phyloP scores from a whole-genome alignment of 371 early-diverging fungal species.

The Massospora cicadina region DNA sequence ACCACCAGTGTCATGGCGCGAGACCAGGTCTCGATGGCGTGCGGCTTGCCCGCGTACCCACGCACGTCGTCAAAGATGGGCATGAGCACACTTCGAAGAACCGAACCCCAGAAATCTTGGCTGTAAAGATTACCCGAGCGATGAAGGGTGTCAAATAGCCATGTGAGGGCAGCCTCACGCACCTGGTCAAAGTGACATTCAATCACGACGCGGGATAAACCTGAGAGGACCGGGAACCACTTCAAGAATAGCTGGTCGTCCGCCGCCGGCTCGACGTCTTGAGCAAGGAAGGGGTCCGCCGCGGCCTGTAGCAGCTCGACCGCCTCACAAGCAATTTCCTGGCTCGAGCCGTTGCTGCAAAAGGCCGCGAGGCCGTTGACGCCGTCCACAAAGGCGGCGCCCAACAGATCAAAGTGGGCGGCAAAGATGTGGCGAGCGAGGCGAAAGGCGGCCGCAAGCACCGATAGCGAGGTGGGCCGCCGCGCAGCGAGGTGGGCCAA shows the following conservation, averaged over 20 bases:
- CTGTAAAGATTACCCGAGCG: constrained; percentile 41
- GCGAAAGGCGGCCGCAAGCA: not conserved
- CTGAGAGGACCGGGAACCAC: constrained; percentile 76
- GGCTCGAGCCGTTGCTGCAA: constrained; percentile 24
- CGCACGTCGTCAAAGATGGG: constrained; percentile 69
- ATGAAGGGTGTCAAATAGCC: constrained; percentile 51
- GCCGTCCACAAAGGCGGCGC: constrained; percentile 17
- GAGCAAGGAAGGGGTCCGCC: constrained; percentile 11
- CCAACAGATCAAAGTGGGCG: constrained; percentile 16
- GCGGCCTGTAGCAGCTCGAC: constrained; percentile 17
- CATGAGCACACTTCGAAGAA: constrained; percentile 55
- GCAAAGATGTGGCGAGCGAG: constrained; percentile 27
- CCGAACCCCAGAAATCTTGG: constrained; percentile 50
- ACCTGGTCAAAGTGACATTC: constrained; percentile 27
- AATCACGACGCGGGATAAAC: constrained; percentile 75
- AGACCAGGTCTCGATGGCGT: constrained; percentile 28
- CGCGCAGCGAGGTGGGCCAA: constrained; percentile 22
- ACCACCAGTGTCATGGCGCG: constrained; percentile 63
- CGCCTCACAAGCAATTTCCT: constrained; percentile 41
- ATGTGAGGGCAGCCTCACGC: constrained; percentile 12
- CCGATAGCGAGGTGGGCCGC: not conserved
- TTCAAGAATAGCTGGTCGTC: constrained; percentile 16
- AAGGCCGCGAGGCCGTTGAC: constrained; percentile 44
- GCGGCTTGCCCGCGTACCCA: constrained; percentile 10
- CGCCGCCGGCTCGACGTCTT: constrained; percentile 11